Evolutionary conservation across 2,329 filamentous ascomycete genomes (phyloP).

Genomic region (Shiraia sp.): DNA sequence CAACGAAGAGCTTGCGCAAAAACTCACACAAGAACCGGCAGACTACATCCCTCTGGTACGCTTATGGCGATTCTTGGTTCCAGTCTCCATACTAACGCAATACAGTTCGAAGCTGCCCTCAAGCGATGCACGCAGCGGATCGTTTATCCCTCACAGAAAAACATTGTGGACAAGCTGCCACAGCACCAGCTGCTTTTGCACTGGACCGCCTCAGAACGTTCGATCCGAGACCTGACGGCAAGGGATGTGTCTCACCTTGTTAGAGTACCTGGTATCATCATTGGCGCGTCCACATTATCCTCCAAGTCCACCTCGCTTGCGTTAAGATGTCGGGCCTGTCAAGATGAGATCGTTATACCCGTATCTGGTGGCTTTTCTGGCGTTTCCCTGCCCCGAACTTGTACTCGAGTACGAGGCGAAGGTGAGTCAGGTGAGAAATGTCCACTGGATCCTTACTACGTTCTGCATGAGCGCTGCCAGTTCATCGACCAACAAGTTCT

Average conservation of each 20-base stretch:
- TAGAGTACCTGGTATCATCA: constrained; percentile 94
- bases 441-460: constrained; percentile 92
- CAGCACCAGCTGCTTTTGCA: constrained; percentile 94
- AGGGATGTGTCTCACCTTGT: constrained; percentile 93
- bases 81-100: constrained; percentile 16
- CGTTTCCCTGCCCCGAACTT: constrained; percentile 79
- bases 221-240: constrained; percentile 91
- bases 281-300: constrained; percentile 93
- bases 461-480: constrained; percentile 88
- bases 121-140: constrained; percentile 92
- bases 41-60: constrained; percentile 89
- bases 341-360: constrained; percentile 69
- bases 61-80: neutral
- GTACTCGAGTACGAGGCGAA: constrained; percentile 65
- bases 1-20: constrained; percentile 92
- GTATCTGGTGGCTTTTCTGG: constrained; percentile 87
- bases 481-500: constrained; percentile 99
- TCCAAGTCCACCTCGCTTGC: constrained; percentile 89
- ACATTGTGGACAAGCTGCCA: constrained; percentile 65
- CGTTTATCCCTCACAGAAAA: constrained; percentile 75
- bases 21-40: constrained; percentile 83
- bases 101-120: constrained; percentile 85
- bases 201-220: constrained; percentile 86
- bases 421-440: constrained; percentile 75
- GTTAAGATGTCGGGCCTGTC: constrained; percentile 87